Percentiles rank a stretch among this genome's conserved stretches.
Conservation (phyloP, 305 asterid genomes). For the Solanum aculeatissimum region DNA sequence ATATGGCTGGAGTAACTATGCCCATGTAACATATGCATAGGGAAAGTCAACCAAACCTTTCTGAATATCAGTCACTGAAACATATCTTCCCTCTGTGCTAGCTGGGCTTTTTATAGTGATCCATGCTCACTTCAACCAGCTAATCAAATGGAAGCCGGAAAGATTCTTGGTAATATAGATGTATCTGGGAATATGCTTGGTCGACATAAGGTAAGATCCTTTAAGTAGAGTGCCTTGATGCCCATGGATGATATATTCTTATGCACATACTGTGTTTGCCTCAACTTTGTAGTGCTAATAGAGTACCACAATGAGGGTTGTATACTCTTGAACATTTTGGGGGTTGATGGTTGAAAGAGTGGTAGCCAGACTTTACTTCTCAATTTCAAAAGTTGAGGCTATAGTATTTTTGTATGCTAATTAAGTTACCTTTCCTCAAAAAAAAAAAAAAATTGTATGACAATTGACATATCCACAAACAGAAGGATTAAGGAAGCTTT, state of each 20-base stretch:
- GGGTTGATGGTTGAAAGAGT: neutral
- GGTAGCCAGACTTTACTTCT: neutral
- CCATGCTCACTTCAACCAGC: neutral
- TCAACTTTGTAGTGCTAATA: neutral
- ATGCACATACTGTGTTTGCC: neutral
- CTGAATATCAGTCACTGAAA: neutral
- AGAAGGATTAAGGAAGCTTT: neutral
- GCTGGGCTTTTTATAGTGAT: neutral
- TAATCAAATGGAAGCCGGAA: neutral
- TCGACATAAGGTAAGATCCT: neutral
- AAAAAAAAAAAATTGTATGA: neutral
- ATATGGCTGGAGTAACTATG: neutral
- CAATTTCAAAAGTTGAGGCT: neutral
- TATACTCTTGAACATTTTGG: neutral
- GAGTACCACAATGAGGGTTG: neutral
- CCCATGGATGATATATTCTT: neutral
- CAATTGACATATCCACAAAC: neutral
- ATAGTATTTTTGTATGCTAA: neutral
- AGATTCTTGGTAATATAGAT: neutral
- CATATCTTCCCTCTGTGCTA: neutral
- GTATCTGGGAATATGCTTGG: neutral
- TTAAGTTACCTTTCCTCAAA: no score
- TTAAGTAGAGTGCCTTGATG: neutral
- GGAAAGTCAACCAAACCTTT: neutral
- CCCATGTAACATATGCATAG: neutral